phyloP scores from a whole-genome alignment of 192 early-diverging fungal species.

The Nowakowskiella sp. region DNA sequence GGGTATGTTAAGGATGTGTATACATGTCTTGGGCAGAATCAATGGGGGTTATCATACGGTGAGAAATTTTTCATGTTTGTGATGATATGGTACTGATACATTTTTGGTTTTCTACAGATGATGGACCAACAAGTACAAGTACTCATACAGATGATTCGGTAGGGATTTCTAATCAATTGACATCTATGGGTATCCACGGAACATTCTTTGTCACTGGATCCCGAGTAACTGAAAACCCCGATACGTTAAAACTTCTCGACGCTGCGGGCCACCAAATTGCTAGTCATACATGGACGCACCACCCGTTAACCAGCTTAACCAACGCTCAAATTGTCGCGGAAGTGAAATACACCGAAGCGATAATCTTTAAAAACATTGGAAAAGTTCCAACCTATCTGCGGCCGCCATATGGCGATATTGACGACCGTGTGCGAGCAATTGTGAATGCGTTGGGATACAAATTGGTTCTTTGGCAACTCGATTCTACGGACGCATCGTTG shows the following conservation, averaged over 20 bases:
- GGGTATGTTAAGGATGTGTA: too few species aligned
- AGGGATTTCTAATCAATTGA: too few species aligned
- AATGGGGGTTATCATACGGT: conserved; percentile 2
- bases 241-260: too few species aligned
- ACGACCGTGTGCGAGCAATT: conserved; percentile 63
- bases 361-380: conserved; percentile 33
- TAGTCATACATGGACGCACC: conserved; percentile 44
- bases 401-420: conserved; percentile 66
- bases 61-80: too few species aligned
- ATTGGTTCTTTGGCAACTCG: conserved; percentile 29
- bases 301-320: conserved; percentile 44
- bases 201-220: too few species aligned
- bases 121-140: conserved; percentile 1
- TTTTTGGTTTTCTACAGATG: not conserved
- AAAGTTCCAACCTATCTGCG: conserved; percentile 43
- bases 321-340: conserved; percentile 64
- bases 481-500: conserved; percentile 21
- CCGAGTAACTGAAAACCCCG: too few species aligned
- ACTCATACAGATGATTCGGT: not conserved
- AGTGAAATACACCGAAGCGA: conserved; percentile 54
- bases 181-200: too few species aligned
- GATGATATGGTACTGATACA: too few species aligned
- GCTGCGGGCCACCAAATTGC: conserved; percentile 27
- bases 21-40: not conserved
- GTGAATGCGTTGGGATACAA: conserved; percentile 45